Conservation (phyloP, 2,329 filamentous ascomycete species). For the Fusarium brevicatenulatum region DNA sequence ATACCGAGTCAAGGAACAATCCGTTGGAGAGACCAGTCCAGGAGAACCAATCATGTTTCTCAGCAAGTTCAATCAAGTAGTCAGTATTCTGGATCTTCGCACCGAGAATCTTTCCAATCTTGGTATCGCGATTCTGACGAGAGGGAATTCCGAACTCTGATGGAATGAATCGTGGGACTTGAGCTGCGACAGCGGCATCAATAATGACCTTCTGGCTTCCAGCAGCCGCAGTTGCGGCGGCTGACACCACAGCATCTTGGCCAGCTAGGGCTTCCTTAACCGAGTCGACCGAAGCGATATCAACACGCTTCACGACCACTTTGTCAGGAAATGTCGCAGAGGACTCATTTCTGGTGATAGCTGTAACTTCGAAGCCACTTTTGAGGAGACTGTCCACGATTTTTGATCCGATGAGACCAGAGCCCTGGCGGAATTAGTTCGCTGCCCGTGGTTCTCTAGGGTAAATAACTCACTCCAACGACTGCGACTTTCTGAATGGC, state of each 20-base stretch:
- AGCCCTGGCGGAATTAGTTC: not conserved
- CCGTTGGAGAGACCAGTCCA: conserved; percentile 6
- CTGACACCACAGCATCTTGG: not conserved
- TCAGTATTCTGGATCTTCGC: conserved; percentile 8
- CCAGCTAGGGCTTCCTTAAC: not conserved
- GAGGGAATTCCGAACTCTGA: conserved; percentile 17
- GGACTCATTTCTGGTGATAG: conserved; percentile 5
- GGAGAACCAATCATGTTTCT: conserved; percentile 8
- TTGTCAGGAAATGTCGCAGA: not conserved
- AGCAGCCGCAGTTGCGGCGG: not conserved
- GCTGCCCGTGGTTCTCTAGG: fast-evolving
- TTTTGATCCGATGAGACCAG: conserved; percentile 7
- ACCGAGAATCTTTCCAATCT: not conserved
- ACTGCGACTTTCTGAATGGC: conserved; percentile 5
- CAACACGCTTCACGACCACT: not conserved
- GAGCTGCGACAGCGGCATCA: not conserved
- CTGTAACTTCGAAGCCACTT: not conserved
- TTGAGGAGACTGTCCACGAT: conserved; percentile 2
- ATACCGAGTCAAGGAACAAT: conserved; percentile 8
- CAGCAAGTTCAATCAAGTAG: conserved; percentile 9
- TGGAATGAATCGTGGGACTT: not conserved
- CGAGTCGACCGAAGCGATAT: not conserved
- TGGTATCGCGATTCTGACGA: not conserved
- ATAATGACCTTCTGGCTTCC: not conserved
- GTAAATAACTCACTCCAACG: not conserved